phyloP scores from a whole-genome alignment of 345 rosid genomes.

The Populus tremula region DNA sequence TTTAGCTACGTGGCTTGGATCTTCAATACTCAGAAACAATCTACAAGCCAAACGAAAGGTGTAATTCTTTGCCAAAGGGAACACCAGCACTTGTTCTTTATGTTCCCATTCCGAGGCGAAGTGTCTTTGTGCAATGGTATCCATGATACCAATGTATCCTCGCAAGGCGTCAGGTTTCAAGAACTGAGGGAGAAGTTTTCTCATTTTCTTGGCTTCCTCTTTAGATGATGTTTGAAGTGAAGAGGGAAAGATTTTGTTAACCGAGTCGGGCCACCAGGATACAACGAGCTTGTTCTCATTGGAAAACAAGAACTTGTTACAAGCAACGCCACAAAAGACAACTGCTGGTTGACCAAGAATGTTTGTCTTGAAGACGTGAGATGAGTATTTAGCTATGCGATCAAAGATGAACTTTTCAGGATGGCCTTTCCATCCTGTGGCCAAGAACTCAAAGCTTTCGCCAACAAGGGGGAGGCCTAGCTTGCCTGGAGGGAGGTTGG shows the following conservation, averaged over 20 bases:
- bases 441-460: constrained; percentile 37
- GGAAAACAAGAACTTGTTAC: constrained; percentile 43
- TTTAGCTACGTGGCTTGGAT: neutral
- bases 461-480: constrained; percentile 35
- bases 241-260: constrained; percentile 41
- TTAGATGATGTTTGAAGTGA: constrained; percentile 27
- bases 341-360: constrained; percentile 33
- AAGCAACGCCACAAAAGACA: constrained; percentile 35
- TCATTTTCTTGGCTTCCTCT: constrained; percentile 35
- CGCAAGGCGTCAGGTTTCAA: constrained; percentile 40
- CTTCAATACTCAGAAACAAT: constrained; percentile 27
- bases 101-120: constrained; percentile 31
- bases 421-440: constrained; percentile 34
- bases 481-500: constrained; percentile 39
- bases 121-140: constrained; percentile 29
- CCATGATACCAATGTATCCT: constrained; percentile 34
- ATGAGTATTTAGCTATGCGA: constrained; percentile 23
- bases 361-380: constrained; percentile 9
- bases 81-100: constrained; percentile 26
- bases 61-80: constrained; percentile 31
- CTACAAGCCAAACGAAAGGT: constrained; percentile 41
- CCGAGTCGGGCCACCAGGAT: constrained; percentile 47
- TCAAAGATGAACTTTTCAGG: constrained; percentile 38
- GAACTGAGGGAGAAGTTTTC: constrained; percentile 28
- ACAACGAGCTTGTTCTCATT: constrained; percentile 41